These are phyloP conservation scores for Endoconidiophora polonica DNA, from an alignment of 2,329 filamentous ascomycete species.

Conservation along the genomic window DNA sequence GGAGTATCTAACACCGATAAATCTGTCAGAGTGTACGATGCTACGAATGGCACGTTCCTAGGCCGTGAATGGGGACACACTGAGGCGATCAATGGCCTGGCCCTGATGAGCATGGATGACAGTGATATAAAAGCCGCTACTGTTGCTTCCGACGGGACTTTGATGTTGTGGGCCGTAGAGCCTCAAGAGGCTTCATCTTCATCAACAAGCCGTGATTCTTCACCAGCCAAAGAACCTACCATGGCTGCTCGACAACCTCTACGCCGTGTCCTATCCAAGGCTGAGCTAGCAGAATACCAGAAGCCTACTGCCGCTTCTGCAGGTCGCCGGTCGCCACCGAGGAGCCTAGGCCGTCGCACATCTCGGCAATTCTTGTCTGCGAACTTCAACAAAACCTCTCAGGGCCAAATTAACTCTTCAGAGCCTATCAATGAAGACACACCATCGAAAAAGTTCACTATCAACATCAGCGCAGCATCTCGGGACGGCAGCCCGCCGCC, in stretches of 20 bases:
- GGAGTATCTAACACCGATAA: conserved; percentile 94
- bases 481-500: conserved; percentile 31
- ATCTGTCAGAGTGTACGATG: conserved; percentile 78
- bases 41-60: conserved; percentile 57
- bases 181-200: conserved; percentile 23
- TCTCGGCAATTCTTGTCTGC: conserved; percentile 24
- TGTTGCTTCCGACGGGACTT: conserved; percentile 62
- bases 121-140: conserved; percentile 47
- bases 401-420: conserved; percentile 23
- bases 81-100: conserved; percentile 75
- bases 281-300: conserved; percentile 69
- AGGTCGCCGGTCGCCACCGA: conserved; percentile 38
- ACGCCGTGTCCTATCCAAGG: conserved; percentile 70
- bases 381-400: conserved; percentile 22
- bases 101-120: conserved; percentile 46
- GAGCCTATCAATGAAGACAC: conserved; percentile 27
- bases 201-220: conserved; percentile 33
- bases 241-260: conserved; percentile 48
- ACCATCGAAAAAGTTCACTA: conserved; percentile 30
- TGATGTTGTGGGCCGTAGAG: conserved; percentile 60
- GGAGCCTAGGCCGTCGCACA: conserved; percentile 35
- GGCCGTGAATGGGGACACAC: conserved; percentile 91
- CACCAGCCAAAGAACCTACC: conserved; percentile 34
- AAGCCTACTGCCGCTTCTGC: conserved; percentile 21
- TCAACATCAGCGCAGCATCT: background rate